These are phyloP conservation scores for Pyrenophora seminiperda DNA, from an alignment of 2,329 filamentous ascomycete genomes.

Conservation along the genomic window DNA sequence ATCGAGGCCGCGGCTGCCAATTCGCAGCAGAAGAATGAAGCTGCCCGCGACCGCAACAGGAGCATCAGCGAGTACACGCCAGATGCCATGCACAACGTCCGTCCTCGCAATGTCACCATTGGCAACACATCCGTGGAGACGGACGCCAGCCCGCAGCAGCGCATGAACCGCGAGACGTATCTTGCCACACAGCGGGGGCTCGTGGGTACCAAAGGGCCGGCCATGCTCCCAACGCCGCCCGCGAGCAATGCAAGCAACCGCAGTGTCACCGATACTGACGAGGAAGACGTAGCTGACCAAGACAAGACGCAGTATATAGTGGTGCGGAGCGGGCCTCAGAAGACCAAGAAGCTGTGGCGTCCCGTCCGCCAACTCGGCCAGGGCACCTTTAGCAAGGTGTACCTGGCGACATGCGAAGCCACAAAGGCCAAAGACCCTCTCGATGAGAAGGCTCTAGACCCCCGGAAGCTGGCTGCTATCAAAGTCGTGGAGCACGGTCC, in stretches of 20 bases:
- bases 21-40: conserved; percentile 41
- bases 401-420: conserved; percentile 83
- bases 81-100: conserved; percentile 69
- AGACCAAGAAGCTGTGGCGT: conserved; percentile 79
- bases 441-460: conserved; percentile 60
- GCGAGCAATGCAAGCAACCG: conserved; percentile 69
- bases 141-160: conserved; percentile 58
- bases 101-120: conserved; percentile 72
- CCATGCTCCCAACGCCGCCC: conserved; percentile 72
- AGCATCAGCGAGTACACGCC: conserved; percentile 90
- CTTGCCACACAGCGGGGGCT: conserved; percentile 79
- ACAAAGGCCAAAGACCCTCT: conserved; percentile 48
- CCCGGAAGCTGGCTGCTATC: conserved; percentile 86
- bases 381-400: conserved; percentile 93
- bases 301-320: conserved; percentile 53
- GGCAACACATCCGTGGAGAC: conserved; percentile 50
- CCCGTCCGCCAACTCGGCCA: conserved; percentile 82
- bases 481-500: conserved; percentile 96
- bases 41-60: conserved; percentile 69
- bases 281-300: conserved; percentile 52
- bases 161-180: conserved; percentile 77
- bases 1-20: conserved; percentile 47
- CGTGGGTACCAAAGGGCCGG: conserved; percentile 57
- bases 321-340: conserved; percentile 62
- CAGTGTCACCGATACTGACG: conserved; percentile 61